A percentile compares a stretch with the other conserved stretches of the same genome.
phyloP scores from a whole-genome alignment of 2,329 filamentous ascomycete species.

The Cladosporium sphaerospermum region DNA sequence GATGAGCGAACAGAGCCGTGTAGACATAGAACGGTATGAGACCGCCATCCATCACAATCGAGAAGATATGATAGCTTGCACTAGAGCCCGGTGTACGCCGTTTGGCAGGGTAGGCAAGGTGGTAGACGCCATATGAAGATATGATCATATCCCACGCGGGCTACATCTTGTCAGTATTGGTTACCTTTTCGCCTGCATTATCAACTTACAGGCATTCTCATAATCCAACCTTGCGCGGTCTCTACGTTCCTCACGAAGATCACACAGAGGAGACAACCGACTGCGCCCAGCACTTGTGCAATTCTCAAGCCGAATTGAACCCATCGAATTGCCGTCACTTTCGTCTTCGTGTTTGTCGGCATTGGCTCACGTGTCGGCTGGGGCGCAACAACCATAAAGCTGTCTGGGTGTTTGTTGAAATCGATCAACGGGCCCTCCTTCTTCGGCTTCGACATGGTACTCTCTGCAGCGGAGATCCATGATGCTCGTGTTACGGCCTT shows the following conservation, averaged over 20 bases:
- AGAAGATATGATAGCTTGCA: constrained; percentile 84
- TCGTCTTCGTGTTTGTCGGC: constrained; percentile 61
- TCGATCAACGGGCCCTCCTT: constrained; percentile 69
- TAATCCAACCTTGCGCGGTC: constrained; percentile 21
- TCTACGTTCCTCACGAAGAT: constrained; percentile 62
- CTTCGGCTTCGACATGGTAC: constrained; percentile 52
- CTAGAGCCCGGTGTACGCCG: constrained; percentile 71
- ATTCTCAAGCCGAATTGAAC: constrained; percentile 64
- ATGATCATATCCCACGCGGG: constrained; percentile 68
- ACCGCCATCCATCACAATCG: constrained; percentile 64
- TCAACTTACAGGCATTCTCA: constrained; percentile 25
- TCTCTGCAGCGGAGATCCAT: constrained; percentile 46
- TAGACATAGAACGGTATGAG: constrained; percentile 59
- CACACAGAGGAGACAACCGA: constrained; percentile 67
- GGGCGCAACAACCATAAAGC: constrained; percentile 59
- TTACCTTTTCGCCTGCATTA: neutral
- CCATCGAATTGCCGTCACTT: constrained; percentile 63
- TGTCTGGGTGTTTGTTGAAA: constrained; percentile 81
- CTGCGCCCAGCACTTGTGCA: constrained; percentile 60
- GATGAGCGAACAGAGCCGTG: constrained; percentile 48
- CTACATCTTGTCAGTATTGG: constrained; percentile 39
- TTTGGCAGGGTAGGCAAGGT: constrained; percentile 65
- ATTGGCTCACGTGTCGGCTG: constrained; percentile 59
- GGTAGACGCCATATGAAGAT: constrained; percentile 72
- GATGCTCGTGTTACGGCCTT: constrained; percentile 78